Conservation (phyloP, 176 grass and related monocot genomes). For the Secale cereale region DNA sequence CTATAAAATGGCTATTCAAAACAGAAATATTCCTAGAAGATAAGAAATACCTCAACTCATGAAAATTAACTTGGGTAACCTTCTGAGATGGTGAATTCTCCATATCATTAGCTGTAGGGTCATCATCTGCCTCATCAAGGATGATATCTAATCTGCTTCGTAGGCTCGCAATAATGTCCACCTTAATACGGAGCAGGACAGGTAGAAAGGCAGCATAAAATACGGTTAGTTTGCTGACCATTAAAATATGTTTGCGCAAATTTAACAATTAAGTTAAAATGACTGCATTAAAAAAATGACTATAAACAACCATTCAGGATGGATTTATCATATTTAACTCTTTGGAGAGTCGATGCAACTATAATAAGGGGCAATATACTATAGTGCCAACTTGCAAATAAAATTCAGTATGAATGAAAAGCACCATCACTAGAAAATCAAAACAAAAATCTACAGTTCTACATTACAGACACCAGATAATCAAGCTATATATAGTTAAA, state of each 20-base stretch:
- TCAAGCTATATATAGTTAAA: background rate
- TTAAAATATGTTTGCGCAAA: background rate
- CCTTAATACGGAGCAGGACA: slow-evolving; percentile 31
- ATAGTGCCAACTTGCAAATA: background rate
- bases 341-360: background rate
- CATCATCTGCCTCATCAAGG: slow-evolving; percentile 71
- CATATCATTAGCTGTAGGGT: slow-evolving; percentile 6
- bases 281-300: background rate
- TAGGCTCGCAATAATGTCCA: slow-evolving; percentile 66
- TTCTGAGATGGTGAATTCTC: slow-evolving; percentile 44
- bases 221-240: background rate
- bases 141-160: slow-evolving; percentile 82
- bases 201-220: slow-evolving; percentile 6
- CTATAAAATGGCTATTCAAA: slow-evolving; percentile 4
- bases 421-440: background rate
- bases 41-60: slow-evolving; percentile 64
- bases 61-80: slow-evolving; percentile 49
- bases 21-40: background rate
- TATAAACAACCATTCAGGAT: background rate
- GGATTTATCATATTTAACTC: background rate
- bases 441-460: slow-evolving; percentile 9
- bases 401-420: background rate
- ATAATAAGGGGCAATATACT: background rate
- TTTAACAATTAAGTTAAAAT: background rate
- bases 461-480: background rate